phyloP scores from a whole-genome alignment of 176 grass and related monocot genomes.

The Echinochloa phyllopogon region DNA sequence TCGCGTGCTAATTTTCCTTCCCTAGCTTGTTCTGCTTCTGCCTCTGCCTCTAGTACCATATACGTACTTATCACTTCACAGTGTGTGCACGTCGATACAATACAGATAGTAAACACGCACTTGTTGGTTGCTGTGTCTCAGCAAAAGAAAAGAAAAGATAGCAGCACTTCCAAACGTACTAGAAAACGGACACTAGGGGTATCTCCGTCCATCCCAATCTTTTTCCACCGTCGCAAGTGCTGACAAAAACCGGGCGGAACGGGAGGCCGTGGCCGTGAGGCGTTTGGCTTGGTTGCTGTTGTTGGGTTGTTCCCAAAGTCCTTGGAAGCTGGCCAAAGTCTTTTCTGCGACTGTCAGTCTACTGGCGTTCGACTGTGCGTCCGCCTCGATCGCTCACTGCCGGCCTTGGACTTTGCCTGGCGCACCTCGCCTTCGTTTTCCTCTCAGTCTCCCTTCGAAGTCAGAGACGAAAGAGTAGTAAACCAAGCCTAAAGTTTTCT shows the following conservation, averaged over 20 bases:
- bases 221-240: background rate
- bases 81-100: too few relatives aligned
- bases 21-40: too few relatives aligned
- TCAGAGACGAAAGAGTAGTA: slow-evolving; percentile 9
- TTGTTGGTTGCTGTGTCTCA: too few relatives aligned
- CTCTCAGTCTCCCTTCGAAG: slow-evolving; percentile 32
- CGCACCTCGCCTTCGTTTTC: background rate
- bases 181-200: background rate
- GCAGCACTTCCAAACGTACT: too few relatives aligned
- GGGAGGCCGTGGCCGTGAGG: background rate
- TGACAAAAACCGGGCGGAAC: slow-evolving; percentile 13
- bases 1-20: too few relatives aligned
- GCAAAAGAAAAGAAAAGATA: too few relatives aligned
- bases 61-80: too few relatives aligned
- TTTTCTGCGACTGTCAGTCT: background rate
- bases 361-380: background rate
- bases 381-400: background rate
- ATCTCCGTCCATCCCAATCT: background rate
- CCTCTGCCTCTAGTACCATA: too few relatives aligned
- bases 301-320: slow-evolving; percentile 38
- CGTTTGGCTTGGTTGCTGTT: slow-evolving; percentile 30
- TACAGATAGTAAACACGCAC: too few relatives aligned
- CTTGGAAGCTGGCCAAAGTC: slow-evolving; percentile 26
- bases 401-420: slow-evolving; percentile 7
- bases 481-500: slow-evolving; percentile 29